These are phyloP conservation scores for Adenanthera pavonina DNA, from an alignment of 306 rosid genomes.

Conservation along the genomic window DNA sequence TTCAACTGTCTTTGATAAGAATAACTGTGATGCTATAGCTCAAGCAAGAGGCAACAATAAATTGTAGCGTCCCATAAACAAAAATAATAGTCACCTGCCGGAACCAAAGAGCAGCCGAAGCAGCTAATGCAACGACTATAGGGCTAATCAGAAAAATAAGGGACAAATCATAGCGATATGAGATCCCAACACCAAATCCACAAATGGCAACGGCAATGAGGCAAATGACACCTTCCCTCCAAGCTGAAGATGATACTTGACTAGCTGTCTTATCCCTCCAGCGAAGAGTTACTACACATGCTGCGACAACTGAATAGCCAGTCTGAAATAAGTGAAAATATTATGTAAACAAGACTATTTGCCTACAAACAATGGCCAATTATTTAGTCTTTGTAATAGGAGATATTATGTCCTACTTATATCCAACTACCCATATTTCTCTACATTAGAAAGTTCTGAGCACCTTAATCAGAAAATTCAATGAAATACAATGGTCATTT, in stretches of 20 bases:
- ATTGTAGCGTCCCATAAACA: not conserved
- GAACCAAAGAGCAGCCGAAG: constrained; percentile 61
- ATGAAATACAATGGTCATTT: not conserved
- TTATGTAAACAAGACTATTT: constrained; percentile 20
- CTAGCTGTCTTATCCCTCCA: constrained; percentile 68
- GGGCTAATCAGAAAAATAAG: constrained; percentile 52
- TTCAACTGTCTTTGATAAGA: not conserved
- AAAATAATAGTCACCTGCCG: constrained; percentile 65
- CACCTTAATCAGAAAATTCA: not conserved
- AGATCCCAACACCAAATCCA: constrained; percentile 83
- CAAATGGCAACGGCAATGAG: constrained; percentile 62
- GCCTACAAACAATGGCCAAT: constrained; percentile 12
- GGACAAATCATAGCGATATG: constrained; percentile 59
- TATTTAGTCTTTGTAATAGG: constrained; percentile 14
- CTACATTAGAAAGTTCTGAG: not conserved
- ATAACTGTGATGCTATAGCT: not conserved
- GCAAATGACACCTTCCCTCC: constrained; percentile 84
- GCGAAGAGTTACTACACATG: constrained; percentile 87
- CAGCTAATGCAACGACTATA: constrained; percentile 57
- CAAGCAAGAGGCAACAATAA: constrained; percentile 28
- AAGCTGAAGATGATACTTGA: constrained; percentile 59
- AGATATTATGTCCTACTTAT: constrained; percentile 10
- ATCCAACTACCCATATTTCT: not conserved
- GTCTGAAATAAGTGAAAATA: constrained; percentile 67
- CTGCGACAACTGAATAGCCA: constrained; percentile 98